A percentile compares a stretch with the other conserved stretches of the same genome.
Conservation (phyloP, 495 filamentous ascomycete species). For the Aspergillus nanangensis region DNA sequence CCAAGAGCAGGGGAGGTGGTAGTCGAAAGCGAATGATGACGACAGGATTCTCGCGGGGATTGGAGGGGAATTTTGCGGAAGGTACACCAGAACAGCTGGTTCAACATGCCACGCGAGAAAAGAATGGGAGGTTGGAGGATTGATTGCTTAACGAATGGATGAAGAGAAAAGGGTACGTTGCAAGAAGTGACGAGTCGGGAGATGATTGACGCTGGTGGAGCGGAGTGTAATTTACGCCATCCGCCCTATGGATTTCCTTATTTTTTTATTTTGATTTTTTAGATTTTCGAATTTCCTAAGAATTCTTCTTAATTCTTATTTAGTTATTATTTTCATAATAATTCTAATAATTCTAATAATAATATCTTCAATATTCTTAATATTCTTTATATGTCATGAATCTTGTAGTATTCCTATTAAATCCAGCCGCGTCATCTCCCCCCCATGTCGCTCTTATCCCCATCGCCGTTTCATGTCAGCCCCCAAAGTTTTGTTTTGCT, state of each 20-base stretch:
- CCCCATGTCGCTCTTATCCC: too few relatives aligned
- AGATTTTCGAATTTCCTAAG: too few relatives aligned
- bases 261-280: neutral
- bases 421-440: too few relatives aligned
- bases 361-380: too few relatives aligned
- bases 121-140: neutral
- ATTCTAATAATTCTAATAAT: too few relatives aligned
- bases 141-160: neutral
- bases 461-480: too few relatives aligned
- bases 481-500: too few relatives aligned
- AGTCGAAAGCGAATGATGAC: neutral
- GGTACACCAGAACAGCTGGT: neutral
- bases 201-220: slow-evolving; percentile 13
- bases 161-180: slow-evolving; percentile 7
- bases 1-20: too few relatives aligned
- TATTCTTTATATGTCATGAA: too few relatives aligned
- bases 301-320: neutral
- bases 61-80: neutral
- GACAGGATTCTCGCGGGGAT: neutral
- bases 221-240: neutral
- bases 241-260: neutral
- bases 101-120: neutral
- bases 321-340: too few relatives aligned
- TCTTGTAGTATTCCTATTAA: too few relatives aligned
- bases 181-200: slow-evolving; percentile 10